Conservation (phyloP, 2,329 filamentous ascomycete genomes). For the Fusarium graminum region DNA sequence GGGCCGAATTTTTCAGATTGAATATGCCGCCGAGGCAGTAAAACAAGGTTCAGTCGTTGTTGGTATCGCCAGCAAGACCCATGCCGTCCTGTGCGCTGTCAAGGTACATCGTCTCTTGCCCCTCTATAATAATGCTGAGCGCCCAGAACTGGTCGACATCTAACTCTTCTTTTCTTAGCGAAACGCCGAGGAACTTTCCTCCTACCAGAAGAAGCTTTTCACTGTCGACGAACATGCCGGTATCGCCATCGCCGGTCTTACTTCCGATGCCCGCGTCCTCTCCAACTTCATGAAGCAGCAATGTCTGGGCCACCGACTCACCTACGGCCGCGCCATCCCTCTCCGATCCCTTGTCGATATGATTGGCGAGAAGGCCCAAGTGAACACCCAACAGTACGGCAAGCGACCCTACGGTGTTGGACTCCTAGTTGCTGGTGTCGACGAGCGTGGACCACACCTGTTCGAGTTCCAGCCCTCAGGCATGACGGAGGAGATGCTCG, state of each 20-base stretch:
- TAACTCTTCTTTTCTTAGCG: constrained; percentile 67
- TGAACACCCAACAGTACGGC: constrained; percentile 97
- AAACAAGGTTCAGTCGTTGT: constrained; percentile 99
- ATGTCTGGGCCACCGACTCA: constrained; percentile 93
- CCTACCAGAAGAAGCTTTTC: constrained; percentile 99
- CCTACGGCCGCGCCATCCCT: constrained; percentile 93
- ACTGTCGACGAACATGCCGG: constrained; percentile 95
- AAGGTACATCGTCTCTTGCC: constrained; percentile 74
- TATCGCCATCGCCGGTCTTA: constrained; percentile 94
- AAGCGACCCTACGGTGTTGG: constrained; percentile 97
- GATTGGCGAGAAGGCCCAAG: constrained; percentile 96
- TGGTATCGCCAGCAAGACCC: constrained; percentile 96
- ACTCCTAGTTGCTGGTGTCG: constrained; percentile 90
- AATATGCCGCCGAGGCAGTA: constrained; percentile 98
- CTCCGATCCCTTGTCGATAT: constrained; percentile 89
- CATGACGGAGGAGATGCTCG: constrained; percentile 96
- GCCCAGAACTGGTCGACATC: constrained; percentile 4
- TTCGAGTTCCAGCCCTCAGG: constrained; percentile 98
- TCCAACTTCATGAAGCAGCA: constrained; percentile 99
- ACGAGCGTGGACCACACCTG: constrained; percentile 92
- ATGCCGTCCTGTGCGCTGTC: constrained; percentile 93
- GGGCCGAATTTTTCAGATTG: constrained; percentile 99
- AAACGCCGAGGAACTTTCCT: constrained; percentile 98
- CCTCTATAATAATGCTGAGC: constrained; percentile 25
- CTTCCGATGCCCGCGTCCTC: constrained; percentile 96